phyloP scores from a whole-genome alignment of 371 early-diverging fungal genomes.

The Rhizopus sp. region DNA sequence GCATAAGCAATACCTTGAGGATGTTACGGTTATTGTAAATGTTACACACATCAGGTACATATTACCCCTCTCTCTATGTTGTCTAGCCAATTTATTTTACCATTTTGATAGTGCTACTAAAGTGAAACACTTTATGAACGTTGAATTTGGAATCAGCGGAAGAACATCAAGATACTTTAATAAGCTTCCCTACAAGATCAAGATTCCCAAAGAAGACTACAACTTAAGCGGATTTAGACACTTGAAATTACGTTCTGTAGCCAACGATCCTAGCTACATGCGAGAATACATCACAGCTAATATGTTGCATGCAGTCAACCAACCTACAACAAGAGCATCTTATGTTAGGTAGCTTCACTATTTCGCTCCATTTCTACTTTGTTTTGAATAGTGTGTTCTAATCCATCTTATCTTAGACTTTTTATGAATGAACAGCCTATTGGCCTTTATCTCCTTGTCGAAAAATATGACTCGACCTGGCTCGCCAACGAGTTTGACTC shows the following conservation, averaged over 20 bases:
- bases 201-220: slow-evolving; percentile 20
- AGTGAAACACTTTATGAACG: slow-evolving; percentile 18
- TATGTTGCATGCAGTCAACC: slow-evolving; percentile 20
- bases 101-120: neutral
- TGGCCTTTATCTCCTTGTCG: slow-evolving; percentile 33
- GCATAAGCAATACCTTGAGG: slow-evolving; percentile 26
- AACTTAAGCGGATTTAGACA: slow-evolving; percentile 18
- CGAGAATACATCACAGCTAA: slow-evolving; percentile 44
- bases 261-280: slow-evolving; percentile 44
- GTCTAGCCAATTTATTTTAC: neutral
- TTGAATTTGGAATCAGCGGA: slow-evolving; percentile 31
- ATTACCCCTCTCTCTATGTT: neutral
- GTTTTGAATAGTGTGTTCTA: neutral
- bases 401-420: slow-evolving; percentile 17
- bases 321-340: slow-evolving; percentile 26
- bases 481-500: slow-evolving; percentile 29
- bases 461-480: slow-evolving; percentile 37
- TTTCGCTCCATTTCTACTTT: neutral
- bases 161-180: slow-evolving; percentile 29
- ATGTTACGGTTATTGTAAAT: slow-evolving; percentile 22
- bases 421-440: slow-evolving; percentile 32
- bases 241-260: slow-evolving; percentile 24
- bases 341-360: slow-evolving; percentile 23
- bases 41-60: slow-evolving; percentile 36
- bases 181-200: slow-evolving; percentile 40